phyloP scores from a whole-genome alignment of 2,329 filamentous ascomycete species.

The Epichloe glyceriae region DNA sequence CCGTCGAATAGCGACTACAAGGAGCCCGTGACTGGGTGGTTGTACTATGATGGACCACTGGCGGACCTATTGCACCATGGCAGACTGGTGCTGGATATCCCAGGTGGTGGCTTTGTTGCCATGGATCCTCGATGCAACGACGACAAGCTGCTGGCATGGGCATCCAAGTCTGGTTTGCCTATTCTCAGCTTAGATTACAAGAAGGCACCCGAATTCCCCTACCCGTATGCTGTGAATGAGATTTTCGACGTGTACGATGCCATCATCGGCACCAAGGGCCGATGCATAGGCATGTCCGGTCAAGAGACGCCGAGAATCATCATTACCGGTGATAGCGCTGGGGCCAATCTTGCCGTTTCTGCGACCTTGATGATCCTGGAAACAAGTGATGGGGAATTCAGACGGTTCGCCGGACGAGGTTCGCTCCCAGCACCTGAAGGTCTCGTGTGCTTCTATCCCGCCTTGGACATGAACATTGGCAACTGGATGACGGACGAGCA shows the following conservation, averaged over 20 bases:
- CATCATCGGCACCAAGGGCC: conserved; percentile 22
- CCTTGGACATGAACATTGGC: conserved; percentile 90
- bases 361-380: conserved; percentile 85
- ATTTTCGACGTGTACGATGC: conserved; percentile 34
- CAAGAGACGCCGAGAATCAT: conserved; percentile 26
- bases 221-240: conserved; percentile 35
- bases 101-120: conserved; percentile 88
- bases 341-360: conserved; percentile 43
- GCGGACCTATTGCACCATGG: conserved; percentile 63
- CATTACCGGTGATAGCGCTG: conserved; percentile 35
- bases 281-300: conserved; percentile 33
- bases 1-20: conserved; percentile 69
- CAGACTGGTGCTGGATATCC: conserved; percentile 75
- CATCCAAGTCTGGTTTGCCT: conserved; percentile 75
- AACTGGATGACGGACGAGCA: conserved; percentile 99
- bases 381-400: conserved; percentile 36
- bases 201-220: conserved; percentile 38
- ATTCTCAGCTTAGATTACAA: conserved; percentile 80
- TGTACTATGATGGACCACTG: conserved; percentile 87
- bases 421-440: conserved; percentile 65
- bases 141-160: conserved; percentile 88
- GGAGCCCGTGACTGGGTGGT: conserved; percentile 73
- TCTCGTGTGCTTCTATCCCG: conserved; percentile 76
- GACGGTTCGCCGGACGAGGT: conserved; percentile 22
- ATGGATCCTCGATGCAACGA: conserved; percentile 94